Evolutionary conservation across 768 basidiomycete genomes (phyloP).

Genomic region (Chiua virens): DNA sequence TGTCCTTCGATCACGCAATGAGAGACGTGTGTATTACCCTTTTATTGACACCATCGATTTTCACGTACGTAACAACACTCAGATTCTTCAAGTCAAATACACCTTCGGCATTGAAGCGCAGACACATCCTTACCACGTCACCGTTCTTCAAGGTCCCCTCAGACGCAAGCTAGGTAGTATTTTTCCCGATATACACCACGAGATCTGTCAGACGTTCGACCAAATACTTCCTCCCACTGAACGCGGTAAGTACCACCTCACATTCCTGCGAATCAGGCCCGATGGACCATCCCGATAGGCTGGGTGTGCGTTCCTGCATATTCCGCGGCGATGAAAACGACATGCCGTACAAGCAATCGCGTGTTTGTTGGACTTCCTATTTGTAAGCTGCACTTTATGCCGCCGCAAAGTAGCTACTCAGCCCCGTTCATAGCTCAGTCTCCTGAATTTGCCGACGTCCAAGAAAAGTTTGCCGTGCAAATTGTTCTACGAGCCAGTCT

Average conservation of each 20-base stretch:
- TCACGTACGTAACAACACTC: conserved; percentile 17
- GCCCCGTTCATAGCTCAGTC: conserved; percentile 32
- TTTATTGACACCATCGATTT: conserved; percentile 1
- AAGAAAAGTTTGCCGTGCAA: conserved; percentile 35
- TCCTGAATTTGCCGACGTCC: conserved; percentile 35
- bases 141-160: conserved; percentile 32
- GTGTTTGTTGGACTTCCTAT: conserved; percentile 40
- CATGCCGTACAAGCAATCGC: conserved; percentile 40
- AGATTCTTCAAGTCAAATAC: conserved; percentile 40
- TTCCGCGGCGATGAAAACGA: conserved; percentile 30
- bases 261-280: conserved; percentile 11
- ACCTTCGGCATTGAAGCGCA: conserved; percentile 36
- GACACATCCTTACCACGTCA: conserved; percentile 36
- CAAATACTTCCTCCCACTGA: conserved; percentile 25
- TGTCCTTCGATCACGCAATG: conserved; percentile 42
- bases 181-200: conserved; percentile 35
- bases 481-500: conserved; percentile 32
- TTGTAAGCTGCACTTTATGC: conserved; percentile 28
- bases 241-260: conserved; percentile 16
- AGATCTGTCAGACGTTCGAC: conserved; percentile 33
- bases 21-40: conserved; percentile 34
- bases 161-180: conserved; percentile 34
- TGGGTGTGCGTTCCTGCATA: conserved; percentile 32
- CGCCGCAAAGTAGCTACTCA: conserved; percentile 5
- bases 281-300: conserved; percentile 16